Evolutionary conservation across 495 filamentous ascomycete species (phyloP).

Genomic region (Penicillium coffeae): DNA sequence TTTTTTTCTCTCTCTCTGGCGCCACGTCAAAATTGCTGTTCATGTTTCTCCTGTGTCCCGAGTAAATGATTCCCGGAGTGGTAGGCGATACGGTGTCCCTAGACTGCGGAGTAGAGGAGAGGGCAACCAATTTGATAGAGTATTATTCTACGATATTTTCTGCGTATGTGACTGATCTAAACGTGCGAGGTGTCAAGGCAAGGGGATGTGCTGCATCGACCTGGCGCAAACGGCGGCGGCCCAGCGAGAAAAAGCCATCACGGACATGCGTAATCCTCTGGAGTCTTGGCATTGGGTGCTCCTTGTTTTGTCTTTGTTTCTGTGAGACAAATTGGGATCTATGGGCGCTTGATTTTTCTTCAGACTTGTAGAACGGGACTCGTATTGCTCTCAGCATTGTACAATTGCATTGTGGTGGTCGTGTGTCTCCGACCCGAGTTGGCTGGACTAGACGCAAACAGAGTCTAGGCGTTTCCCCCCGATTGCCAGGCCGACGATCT

Average conservation of each 20-base stretch:
- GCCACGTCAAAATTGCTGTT: constrained; percentile 33
- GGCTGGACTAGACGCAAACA: too few relatives aligned
- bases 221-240: constrained; percentile 2
- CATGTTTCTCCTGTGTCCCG: constrained; percentile 7
- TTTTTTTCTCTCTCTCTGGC: constrained; percentile 35
- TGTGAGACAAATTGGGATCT: too few relatives aligned
- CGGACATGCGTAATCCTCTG: constrained; percentile 5
- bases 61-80: not conserved
- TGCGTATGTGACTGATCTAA: not conserved
- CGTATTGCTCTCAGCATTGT: too few relatives aligned
- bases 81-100: not conserved
- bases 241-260: not conserved
- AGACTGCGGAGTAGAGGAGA: not conserved
- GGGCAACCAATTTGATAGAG: not conserved
- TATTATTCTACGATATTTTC: not conserved
- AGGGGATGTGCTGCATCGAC: too few relatives aligned
- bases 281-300: constrained; percentile 7
- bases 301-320: constrained; percentile 2
- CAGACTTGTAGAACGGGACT: too few relatives aligned
- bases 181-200: not conserved
- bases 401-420: too few relatives aligned
- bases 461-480: not conserved
- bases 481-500: constrained; percentile 28
- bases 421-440: too few relatives aligned
- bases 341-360: too few relatives aligned